Evolutionary conservation across 2,329 filamentous ascomycete species (phyloP).

Genomic region (Aspergillus sp.): DNA sequence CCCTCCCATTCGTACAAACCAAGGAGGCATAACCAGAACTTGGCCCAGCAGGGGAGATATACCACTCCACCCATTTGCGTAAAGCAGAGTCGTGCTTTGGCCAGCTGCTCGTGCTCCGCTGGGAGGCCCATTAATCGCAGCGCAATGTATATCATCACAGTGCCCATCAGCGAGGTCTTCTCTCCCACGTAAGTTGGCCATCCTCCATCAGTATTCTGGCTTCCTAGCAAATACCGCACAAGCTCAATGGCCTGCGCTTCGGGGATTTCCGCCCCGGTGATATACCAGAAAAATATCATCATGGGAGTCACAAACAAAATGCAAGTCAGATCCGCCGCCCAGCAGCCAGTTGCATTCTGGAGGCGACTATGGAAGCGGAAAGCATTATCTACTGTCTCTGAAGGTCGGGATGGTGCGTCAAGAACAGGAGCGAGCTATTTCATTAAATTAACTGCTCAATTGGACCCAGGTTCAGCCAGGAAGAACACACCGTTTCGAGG

Average conservation of each 20-base stretch:
- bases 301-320: conserved; percentile 10
- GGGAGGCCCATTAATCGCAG: conserved; percentile 9
- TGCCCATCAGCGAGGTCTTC: conserved; percentile 4
- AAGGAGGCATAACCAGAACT: conserved; percentile 13
- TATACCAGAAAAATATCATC: conserved; percentile 6
- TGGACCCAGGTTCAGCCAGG: neutral
- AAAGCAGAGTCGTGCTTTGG: neutral
- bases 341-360: conserved; percentile 3
- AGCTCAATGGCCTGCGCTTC: conserved; percentile 1
- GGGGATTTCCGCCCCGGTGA: conserved; percentile 1
- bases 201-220: conserved; percentile 3
- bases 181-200: conserved; percentile 5
- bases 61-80: neutral
- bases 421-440: neutral
- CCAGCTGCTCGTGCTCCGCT: neutral
- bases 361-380: neutral
- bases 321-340: conserved; percentile 6
- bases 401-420: neutral
- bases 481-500: neutral
- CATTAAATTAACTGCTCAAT: neutral
- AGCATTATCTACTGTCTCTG: neutral
- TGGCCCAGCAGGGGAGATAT: conserved; percentile 6
- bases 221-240: neutral
- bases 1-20: conserved; percentile 8
- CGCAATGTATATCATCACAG: conserved; percentile 1